Conservation (phyloP, 169 alveolate species). For the Cryptosporidium ubiquitum region DNA sequence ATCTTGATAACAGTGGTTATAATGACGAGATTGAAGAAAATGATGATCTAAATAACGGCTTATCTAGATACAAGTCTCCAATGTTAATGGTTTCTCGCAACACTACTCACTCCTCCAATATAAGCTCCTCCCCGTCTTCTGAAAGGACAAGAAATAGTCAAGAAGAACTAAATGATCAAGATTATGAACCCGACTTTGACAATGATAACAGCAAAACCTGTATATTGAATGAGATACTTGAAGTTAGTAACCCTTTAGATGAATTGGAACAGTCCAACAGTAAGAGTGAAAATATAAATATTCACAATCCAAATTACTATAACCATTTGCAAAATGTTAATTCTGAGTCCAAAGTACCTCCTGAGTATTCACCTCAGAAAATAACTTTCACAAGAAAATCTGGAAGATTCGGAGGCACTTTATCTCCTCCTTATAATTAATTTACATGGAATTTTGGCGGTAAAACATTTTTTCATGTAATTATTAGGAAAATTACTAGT, state of each 20-base stretch:
- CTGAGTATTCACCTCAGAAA: constrained; percentile 37
- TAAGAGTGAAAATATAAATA: not conserved
- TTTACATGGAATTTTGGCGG: constrained; percentile 5
- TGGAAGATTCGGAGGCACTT: constrained; percentile 40
- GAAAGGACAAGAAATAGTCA: not conserved
- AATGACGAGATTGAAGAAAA: not conserved
- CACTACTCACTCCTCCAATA: not conserved
- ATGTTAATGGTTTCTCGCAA: constrained; percentile 1
- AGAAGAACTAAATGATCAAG: not conserved
- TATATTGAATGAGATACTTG: constrained; percentile 21
- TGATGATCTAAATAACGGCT: not conserved
- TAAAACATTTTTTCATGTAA: not conserved
- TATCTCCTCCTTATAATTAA: constrained; percentile 27
- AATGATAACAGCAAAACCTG: constrained; percentile 38
- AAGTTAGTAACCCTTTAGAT: not conserved
- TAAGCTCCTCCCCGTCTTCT: not conserved
- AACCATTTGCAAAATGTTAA: not conserved
- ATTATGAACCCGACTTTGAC: not conserved
- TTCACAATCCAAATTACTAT: not conserved
- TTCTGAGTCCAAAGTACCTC: not conserved
- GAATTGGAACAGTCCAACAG: not conserved
- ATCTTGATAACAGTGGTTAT: constrained; percentile 16
- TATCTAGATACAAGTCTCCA: constrained; percentile 3
- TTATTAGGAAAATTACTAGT: not conserved
- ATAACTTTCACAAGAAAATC: constrained; percentile 17